Percentiles rank a stretch among this genome's conserved stretches.
phyloP scores from a whole-genome alignment of 176 grass and related monocot species.

The Canna indica region DNA sequence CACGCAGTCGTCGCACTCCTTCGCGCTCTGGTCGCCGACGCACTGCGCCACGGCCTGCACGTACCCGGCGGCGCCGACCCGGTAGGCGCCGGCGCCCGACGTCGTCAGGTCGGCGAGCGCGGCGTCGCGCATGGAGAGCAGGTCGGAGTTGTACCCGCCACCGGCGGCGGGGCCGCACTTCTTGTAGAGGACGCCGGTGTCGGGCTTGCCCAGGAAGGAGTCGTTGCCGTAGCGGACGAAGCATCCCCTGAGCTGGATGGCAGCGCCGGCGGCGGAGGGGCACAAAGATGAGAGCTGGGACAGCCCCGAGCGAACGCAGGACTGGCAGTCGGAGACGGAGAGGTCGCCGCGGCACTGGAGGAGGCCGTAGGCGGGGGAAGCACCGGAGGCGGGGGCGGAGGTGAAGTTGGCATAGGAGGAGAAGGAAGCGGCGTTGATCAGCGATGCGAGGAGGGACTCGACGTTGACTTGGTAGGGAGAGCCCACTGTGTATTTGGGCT shows the following conservation, averaged over 20 bases:
- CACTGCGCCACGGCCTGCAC: conserved; percentile 93
- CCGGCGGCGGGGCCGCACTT: conserved; percentile 42
- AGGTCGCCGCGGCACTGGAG: conserved; percentile 96
- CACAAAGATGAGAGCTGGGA: conserved; percentile 59
- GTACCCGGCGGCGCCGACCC: conserved; percentile 41
- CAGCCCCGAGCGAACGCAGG: conserved; percentile 56
- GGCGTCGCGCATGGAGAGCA: conserved; percentile 51
- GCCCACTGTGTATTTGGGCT: conserved; percentile 41
- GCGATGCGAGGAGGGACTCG: conserved; percentile 54
- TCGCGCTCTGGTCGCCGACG: conserved; percentile 59
- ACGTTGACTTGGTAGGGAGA: conserved; percentile 50
- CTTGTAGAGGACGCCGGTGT: conserved; percentile 68
- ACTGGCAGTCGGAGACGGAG: conserved; percentile 32
- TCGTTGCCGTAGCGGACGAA: conserved; percentile 84
- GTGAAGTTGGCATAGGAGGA: conserved; percentile 29
- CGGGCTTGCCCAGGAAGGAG: conserved; percentile 69
- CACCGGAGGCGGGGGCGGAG: not conserved
- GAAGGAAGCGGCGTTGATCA: conserved; percentile 33
- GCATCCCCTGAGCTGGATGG: conserved; percentile 65
- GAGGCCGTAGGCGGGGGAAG: conserved; percentile 32
- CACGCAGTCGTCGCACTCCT: conserved; percentile 67
- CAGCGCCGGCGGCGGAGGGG: conserved; percentile 46
- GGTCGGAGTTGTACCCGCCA: conserved; percentile 27
- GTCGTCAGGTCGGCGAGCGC: conserved; percentile 45
- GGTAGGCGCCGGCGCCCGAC: conserved; percentile 17